phyloP scores from a whole-genome alignment of 306 rosid species.

The Crotalaria pallida region DNA sequence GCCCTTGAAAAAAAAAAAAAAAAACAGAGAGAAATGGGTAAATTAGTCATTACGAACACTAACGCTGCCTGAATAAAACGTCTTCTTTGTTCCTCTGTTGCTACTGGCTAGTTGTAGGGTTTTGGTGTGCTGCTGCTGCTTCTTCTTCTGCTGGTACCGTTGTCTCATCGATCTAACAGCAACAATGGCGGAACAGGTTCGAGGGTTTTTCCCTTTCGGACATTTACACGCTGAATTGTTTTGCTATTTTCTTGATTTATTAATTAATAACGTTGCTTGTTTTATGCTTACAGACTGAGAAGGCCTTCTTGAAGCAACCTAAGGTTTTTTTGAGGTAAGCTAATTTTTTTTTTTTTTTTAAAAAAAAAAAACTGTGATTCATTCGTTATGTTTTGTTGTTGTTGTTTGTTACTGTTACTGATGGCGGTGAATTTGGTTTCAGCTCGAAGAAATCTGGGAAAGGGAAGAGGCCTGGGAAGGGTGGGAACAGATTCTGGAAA shows the following conservation, averaged over 20 bases:
- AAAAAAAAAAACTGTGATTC: neutral
- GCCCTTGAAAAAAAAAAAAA: too few relatives aligned
- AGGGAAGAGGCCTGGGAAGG: slow-evolving; percentile 35
- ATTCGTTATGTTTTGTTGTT: neutral
- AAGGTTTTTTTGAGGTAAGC: slow-evolving; percentile 34
- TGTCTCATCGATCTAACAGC: too few relatives aligned
- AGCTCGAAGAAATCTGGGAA: slow-evolving; percentile 41
- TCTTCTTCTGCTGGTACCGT: too few relatives aligned
- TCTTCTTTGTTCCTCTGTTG: too few relatives aligned
- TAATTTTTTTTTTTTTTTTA: too few relatives aligned
- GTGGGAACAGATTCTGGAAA: slow-evolving; percentile 59
- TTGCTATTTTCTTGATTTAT: too few relatives aligned
- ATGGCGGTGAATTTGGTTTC: neutral
- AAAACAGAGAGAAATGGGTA: too few relatives aligned
- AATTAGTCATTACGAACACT: too few relatives aligned
- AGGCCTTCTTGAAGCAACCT: slow-evolving; percentile 58
- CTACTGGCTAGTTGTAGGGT: too few relatives aligned
- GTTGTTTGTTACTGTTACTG: neutral
- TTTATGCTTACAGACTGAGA: slow-evolving; percentile 41
- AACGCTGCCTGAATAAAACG: too few relatives aligned
- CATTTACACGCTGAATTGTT: too few relatives aligned
- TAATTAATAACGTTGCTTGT: neutral
- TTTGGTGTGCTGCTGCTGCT: too few relatives aligned
- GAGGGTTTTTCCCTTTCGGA: neutral
- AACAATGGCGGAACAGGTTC: slow-evolving; percentile 19